Evolutionary conservation across 2,329 filamentous ascomycete species (phyloP).

Genomic region (Monosporascus sp.): DNA sequence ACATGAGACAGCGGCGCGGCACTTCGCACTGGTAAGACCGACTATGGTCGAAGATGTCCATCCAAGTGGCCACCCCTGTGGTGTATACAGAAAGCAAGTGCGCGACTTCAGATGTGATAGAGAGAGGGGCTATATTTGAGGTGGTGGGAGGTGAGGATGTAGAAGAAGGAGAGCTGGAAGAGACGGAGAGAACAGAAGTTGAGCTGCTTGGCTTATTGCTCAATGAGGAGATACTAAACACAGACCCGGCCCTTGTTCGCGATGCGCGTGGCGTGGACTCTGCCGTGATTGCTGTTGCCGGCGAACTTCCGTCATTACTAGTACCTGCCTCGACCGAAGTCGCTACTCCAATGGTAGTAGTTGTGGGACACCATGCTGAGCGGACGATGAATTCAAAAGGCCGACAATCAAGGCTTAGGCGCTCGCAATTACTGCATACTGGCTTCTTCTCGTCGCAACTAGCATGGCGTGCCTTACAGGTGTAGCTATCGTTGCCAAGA

Average conservation of each 20-base stretch:
- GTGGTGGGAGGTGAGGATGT: neutral
- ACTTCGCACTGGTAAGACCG: slow-evolving; percentile 3
- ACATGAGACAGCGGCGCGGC: neutral
- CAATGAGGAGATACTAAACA: too few species aligned
- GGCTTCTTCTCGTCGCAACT: slow-evolving; percentile 6
- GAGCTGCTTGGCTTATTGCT: too few species aligned
- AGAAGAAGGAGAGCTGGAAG: neutral
- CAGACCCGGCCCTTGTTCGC: too few species aligned
- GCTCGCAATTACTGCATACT: slow-evolving; percentile 6
- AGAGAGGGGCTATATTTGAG: neutral
- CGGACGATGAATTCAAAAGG: slow-evolving; percentile 3
- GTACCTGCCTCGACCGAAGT: too few species aligned
- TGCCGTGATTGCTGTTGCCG: neutral
- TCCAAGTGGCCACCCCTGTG: slow-evolving; percentile 4
- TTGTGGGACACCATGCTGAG: slow-evolving; percentile 3
- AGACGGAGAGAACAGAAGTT: neutral
- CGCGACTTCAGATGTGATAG: slow-evolving; percentile 1
- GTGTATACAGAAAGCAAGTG: slow-evolving; percentile 1
- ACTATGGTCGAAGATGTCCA: slow-evolving; percentile 6
- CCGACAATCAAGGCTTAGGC: slow-evolving; percentile 1
- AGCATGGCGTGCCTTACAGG: slow-evolving; percentile 5
- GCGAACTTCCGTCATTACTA: neutral
- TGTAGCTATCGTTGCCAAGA: too few species aligned
- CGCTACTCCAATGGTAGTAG: too few species aligned
- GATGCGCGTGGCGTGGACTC: neutral